Percentiles rank a stretch among this genome's conserved stretches.
These are phyloP conservation scores for Mycena galopus DNA, from an alignment of 768 basidiomycete genomes.

Conservation along the genomic window DNA sequence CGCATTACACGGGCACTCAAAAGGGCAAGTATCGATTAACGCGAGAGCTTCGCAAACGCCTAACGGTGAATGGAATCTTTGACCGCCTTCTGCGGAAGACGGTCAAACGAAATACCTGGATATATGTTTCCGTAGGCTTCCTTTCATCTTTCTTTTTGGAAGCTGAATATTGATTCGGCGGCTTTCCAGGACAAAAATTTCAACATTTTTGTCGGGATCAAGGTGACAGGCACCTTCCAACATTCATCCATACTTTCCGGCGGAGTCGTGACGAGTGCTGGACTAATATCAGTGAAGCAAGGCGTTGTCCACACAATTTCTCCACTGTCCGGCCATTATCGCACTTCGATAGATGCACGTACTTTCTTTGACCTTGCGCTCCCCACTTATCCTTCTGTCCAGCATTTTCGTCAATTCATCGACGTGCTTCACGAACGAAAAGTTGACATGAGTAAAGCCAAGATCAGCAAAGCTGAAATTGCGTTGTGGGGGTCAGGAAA, in stretches of 20 bases:
- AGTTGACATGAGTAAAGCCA: slow-evolving; percentile 70
- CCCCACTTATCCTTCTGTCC: not conserved
- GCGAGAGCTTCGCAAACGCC: slow-evolving; percentile 55
- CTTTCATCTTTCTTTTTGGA: not conserved
- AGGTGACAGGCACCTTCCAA: slow-evolving; percentile 65
- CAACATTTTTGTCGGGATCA: slow-evolving; percentile 78
- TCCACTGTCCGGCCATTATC: slow-evolving; percentile 78
- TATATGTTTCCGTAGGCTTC: slow-evolving; percentile 70
- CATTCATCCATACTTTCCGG: slow-evolving; percentile 74
- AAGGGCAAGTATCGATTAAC: slow-evolving; percentile 53
- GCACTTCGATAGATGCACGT: slow-evolving; percentile 67
- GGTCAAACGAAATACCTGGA: slow-evolving; percentile 73
- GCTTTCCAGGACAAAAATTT: slow-evolving; percentile 63
- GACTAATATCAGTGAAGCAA: slow-evolving; percentile 73
- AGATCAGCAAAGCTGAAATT: slow-evolving; percentile 71
- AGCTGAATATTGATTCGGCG: not conserved
- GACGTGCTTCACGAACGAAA: slow-evolving; percentile 63
- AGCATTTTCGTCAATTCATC: slow-evolving; percentile 74
- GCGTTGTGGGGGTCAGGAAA: slow-evolving; percentile 66
- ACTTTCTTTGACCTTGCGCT: not conserved
- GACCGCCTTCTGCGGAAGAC: slow-evolving; percentile 71
- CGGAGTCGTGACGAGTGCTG: slow-evolving; percentile 74
- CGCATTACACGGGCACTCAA: slow-evolving; percentile 55
- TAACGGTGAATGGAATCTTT: slow-evolving; percentile 65
- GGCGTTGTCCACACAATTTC: slow-evolving; percentile 65